Evolutionary conservation across 75 land plant genomes (phyloP).

Genomic region (Pinus tabuliformis): DNA sequence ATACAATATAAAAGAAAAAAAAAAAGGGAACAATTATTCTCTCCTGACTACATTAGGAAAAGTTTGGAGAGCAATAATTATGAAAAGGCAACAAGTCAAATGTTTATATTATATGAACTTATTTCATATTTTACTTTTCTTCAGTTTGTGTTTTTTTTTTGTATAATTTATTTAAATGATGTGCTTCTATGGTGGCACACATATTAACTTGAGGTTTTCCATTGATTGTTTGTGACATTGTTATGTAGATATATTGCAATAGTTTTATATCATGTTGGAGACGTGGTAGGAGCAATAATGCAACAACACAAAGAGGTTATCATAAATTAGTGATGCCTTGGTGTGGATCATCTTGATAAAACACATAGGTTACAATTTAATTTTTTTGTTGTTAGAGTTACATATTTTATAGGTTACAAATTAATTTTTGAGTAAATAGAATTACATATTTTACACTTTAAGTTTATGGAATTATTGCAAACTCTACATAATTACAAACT

Average conservation of each 20-base stretch:
- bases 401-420: neutral
- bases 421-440: neutral
- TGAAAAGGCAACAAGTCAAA: no score
- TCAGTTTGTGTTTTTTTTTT: no score
- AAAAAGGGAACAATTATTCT: no score
- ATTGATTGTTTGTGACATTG: no score
- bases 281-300: slow-evolving; percentile 95
- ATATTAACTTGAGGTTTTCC: no score
- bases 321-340: slow-evolving; percentile 95
- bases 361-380: slow-evolving; percentile 65
- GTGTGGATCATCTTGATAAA: slow-evolving; percentile 97
- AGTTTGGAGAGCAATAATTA: no score
- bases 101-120: no score
- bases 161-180: no score
- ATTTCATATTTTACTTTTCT: no score
- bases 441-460: neutral
- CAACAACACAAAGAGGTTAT: slow-evolving; percentile 98
- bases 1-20: no score
- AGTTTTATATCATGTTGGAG: slow-evolving; percentile 97
- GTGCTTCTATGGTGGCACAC: no score
- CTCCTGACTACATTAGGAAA: no score
- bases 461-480: neutral
- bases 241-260: slow-evolving; percentile 85
- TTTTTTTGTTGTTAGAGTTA: neutral
- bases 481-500: neutral